Percentiles rank a stretch among this genome's conserved stretches.
Conservation (phyloP, 2,329 filamentous ascomycete species). For the Botryosphaeria agaves region DNA sequence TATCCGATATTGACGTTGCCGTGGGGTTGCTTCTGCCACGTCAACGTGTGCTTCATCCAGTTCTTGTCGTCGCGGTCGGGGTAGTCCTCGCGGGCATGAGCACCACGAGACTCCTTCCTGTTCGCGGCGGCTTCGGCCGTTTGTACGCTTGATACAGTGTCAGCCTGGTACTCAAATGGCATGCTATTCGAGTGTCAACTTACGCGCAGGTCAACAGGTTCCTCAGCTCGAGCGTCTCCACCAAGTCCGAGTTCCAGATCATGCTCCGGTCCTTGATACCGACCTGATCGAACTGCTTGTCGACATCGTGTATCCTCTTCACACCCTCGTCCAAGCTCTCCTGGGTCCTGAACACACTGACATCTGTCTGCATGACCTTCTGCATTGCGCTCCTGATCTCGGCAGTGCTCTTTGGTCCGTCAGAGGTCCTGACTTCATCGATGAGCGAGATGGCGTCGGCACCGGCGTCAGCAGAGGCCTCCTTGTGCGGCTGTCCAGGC, state of each 20-base stretch:
- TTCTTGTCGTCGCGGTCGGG: slow-evolving; percentile 88
- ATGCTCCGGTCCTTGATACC: slow-evolving; percentile 97
- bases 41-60: slow-evolving; percentile 99
- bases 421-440: slow-evolving; percentile 68
- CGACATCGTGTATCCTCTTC: slow-evolving; percentile 65
- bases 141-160: slow-evolving; percentile 46
- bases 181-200: slow-evolving; percentile 24
- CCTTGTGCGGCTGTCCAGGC: slow-evolving; percentile 64
- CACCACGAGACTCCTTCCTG: slow-evolving; percentile 92
- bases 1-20: slow-evolving; percentile 75
- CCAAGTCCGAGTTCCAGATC: slow-evolving; percentile 98
- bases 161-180: slow-evolving; percentile 3
- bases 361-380: slow-evolving; percentile 95
- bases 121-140: slow-evolving; percentile 81
- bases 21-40: slow-evolving; percentile 87
- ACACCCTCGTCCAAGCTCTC: slow-evolving; percentile 90
- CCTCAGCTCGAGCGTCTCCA: slow-evolving; percentile 87
- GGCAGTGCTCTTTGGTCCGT: slow-evolving; percentile 72
- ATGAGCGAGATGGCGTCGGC: slow-evolving; percentile 73
- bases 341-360: slow-evolving; percentile 91
- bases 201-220: slow-evolving; percentile 95
- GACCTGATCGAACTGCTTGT: slow-evolving; percentile 62
- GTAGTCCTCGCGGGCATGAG: slow-evolving; percentile 92
- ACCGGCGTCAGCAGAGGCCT: slow-evolving; percentile 70
- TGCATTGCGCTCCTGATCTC: slow-evolving; percentile 89